Evolutionary conservation across 2,329 filamentous ascomycete species (phyloP).

Genomic region (Penicillium sp.): DNA sequence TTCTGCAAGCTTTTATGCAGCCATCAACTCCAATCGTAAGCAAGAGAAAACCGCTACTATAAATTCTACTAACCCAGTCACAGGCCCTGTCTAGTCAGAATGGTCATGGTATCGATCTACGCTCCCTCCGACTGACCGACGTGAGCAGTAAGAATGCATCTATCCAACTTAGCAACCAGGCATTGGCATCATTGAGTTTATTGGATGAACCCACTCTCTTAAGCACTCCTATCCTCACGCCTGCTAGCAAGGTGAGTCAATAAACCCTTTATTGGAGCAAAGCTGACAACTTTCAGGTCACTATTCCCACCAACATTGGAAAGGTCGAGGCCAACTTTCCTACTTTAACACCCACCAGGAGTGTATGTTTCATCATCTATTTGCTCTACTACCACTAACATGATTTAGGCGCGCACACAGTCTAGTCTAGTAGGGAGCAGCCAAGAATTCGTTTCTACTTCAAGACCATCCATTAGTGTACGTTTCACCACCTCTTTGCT

Average conservation of each 20-base stretch:
- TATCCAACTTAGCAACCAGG: background rate
- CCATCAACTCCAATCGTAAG: background rate
- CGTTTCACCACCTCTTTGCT: background rate
- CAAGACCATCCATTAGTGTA: background rate
- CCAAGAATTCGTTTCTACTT: background rate
- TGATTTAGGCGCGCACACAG: background rate
- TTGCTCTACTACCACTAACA: background rate
- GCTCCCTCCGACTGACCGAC: background rate
- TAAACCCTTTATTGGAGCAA: background rate
- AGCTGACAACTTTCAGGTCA: background rate
- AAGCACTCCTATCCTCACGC: constrained; percentile 3
- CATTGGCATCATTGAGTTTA: constrained; percentile 1
- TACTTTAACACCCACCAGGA: background rate
- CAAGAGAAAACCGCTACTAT: background rate
- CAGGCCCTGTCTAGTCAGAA: background rate
- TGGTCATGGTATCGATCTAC: constrained; percentile 1
- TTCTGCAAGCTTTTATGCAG: background rate
- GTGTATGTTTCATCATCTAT: background rate
- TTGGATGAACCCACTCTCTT: constrained; percentile 9
- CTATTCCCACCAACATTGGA: background rate
- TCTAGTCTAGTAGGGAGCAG: background rate
- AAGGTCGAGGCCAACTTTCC: background rate
- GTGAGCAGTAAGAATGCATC: background rate
- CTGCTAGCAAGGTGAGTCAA: constrained; percentile 6
- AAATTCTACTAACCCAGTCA: background rate